Base-by-base conservation (phyloP, 2,329 filamentous ascomycete species). In the Trichoderma aggressivum region DNA sequence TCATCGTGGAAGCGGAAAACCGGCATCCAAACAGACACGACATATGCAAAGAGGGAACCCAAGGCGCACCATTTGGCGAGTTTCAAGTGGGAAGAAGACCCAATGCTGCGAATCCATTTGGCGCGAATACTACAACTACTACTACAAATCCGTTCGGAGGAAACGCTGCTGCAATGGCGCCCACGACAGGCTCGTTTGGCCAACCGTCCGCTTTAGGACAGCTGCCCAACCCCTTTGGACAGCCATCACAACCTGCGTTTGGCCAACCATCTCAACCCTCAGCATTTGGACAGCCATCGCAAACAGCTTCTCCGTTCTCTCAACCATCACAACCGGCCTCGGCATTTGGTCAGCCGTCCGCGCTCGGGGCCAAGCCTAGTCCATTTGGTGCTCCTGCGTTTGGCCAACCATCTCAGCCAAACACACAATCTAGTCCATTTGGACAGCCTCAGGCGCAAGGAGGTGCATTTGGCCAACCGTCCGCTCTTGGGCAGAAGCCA, bases 1-100 rank as follows among this genome's bases (percentile, higher is more conserved):
- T 91, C 77, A 82, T 96, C 16, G 77, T 90, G 11, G 86, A 89
- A 6, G 88, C 87, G 26, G 88, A 87, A 68, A 89, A 92, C 67
- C 87, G 89, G 53, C 92, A 94, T 76, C 93, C 93, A 1, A 97
- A 96, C 77, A 87, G 93, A 53, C 83, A 87, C 66, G 92, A 94
- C 74, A 84, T 90, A 24, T 88, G 87, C 79, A 82, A 85, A 70
- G 81, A 84, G 74, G 81, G 81, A 60, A 83, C 77, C 0, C 80
- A 82, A n/a, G 80, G 82, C n/a, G 81, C 80, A 8, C 82, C 82
- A 0, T 84, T 81, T 70, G 84, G 84, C 59, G 78, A 82, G 61
- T 88, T 87, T 72, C 77, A 79, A 0, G 81, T 82, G 11, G 83
- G 82, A 43, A 82, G 77, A 74, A 74, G 78, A 73, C 72, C 78